Evolutionary conservation across 129 eudicot species (phyloP).

Genomic region (Centrapalus pauciflorus): DNA sequence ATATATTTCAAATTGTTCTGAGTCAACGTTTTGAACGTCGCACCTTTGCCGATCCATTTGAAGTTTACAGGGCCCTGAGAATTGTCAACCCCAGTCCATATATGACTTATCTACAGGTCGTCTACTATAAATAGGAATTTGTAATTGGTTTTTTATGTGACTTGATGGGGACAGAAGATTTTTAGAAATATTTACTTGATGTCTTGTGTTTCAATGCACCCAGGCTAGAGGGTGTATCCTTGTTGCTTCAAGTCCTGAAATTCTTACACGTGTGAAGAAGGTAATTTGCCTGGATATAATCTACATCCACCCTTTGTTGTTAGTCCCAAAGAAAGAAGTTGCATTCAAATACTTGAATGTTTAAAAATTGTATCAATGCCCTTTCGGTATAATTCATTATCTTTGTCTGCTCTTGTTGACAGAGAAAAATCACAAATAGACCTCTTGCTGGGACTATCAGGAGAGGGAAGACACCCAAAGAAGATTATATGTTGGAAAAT

Average conservation of each 20-base stretch:
- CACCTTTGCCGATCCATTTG: constrained; percentile 99
- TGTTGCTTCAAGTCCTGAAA: constrained; percentile 99
- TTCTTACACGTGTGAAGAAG: constrained; percentile 95
- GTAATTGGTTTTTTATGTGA: constrained; percentile 2
- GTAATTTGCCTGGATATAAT: constrained; percentile 31
- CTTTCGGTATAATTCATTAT: neutral
- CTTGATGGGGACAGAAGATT: neutral
- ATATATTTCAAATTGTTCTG: constrained; percentile 95
- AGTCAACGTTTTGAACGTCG: constrained; percentile 96
- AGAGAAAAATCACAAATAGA: constrained; percentile 83
- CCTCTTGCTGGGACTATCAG: constrained; percentile 97
- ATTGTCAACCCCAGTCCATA: constrained; percentile 99
- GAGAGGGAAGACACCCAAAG: constrained; percentile 91
- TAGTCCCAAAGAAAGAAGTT: neutral
- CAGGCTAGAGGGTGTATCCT: constrained; percentile 96
- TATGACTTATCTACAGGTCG: constrained; percentile 93
- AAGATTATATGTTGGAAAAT: constrained; percentile 87
- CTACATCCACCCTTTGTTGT: neutral
- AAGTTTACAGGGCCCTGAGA: constrained; percentile 91
- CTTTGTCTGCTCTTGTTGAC: constrained; percentile 19
- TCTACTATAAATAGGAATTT: constrained; percentile 9
- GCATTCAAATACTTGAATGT: neutral
- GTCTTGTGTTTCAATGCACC: constrained; percentile 6
- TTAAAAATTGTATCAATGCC: neutral
- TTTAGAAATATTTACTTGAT: neutral